These are phyloP conservation scores for Trichoderma breve DNA, from an alignment of 2,329 filamentous ascomycete genomes.

Conservation along the genomic window DNA sequence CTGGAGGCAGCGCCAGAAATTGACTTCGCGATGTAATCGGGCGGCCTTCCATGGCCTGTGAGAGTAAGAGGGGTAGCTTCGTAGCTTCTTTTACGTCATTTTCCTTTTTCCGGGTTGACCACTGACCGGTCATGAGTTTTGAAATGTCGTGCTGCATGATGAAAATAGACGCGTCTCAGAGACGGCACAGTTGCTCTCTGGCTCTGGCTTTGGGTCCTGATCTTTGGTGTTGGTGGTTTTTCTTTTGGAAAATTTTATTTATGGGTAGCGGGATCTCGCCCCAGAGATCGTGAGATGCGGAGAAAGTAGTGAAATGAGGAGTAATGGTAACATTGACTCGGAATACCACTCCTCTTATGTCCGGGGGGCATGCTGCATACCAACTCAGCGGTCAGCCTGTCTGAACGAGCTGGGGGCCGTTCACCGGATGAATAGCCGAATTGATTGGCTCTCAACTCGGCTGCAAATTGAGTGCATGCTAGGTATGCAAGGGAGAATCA, in stretches of 20 bases:
- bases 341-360: background rate
- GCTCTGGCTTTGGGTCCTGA: background rate
- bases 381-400: background rate
- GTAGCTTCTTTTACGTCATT: background rate
- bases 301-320: background rate
- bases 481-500: background rate
- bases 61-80: constrained; percentile 15
- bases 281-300: background rate
- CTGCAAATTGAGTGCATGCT: background rate
- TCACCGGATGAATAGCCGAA: background rate
- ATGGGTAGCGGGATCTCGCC: background rate
- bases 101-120: background rate
- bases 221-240: background rate
- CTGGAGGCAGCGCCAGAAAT: constrained; percentile 17
- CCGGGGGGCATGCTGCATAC: background rate
- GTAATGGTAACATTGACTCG: background rate
- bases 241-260: background rate
- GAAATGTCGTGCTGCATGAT: background rate
- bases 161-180: background rate
- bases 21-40: background rate
- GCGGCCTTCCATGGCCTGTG: constrained; percentile 8
- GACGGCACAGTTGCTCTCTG: background rate
- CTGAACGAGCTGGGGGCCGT: background rate
- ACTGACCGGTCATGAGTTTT: background rate
- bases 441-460: background rate